Evolutionary conservation across 2,329 filamentous ascomycete genomes (phyloP), one percentile per base, ranked within the genome.

Genomic region (Magnaporthiopsis incrustans): DNA sequence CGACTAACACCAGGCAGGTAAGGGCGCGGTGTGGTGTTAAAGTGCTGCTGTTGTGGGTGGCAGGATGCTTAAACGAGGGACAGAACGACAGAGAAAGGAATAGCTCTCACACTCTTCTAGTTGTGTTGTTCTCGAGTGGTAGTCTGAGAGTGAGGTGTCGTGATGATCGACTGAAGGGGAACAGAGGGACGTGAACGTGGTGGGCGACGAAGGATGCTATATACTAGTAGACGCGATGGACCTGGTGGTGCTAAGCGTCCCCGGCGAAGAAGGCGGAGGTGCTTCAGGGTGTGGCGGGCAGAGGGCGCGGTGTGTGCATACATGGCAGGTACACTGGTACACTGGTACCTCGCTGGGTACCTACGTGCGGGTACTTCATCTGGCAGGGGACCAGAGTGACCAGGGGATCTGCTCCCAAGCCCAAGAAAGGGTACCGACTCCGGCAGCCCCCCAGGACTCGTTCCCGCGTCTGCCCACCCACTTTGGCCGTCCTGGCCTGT

Each of bases 301-400:
- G 58, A 32, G 30, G 57, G 58, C 58, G 26, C 32, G 58, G 58
- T 60, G 22, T 35, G 58, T 60, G 30, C 58, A 60, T 60, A 38
- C 58, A 60, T 60, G 27, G 58, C 27, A 60, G 27, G 58, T 60
- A 60, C 58, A 30, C 27, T 5, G 3, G 5, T 5, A 30, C 27
- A 60, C 7, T 33, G 26, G 58, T 18, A 25, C 58, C 15, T 60
- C 3, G 57, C 25, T 26, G 18, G 57, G 57, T 26, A 58, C 57
- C 44, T 53, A 22, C 22, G 44, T 22, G 44, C 22, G 44, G 44
- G 44, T 11, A 53, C 44, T 53, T 53, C 44, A 53, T 53, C 44
- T 53, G 44, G 44, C 44, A 53, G 44, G 44, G 44, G 44, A 53
- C 44, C 44, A 53, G 44, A 22, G 44, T 22, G 44, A 4, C 18